Base-by-base conservation (phyloP, 1,284 basidiomycete species). In the Athelia sp. region DNA sequence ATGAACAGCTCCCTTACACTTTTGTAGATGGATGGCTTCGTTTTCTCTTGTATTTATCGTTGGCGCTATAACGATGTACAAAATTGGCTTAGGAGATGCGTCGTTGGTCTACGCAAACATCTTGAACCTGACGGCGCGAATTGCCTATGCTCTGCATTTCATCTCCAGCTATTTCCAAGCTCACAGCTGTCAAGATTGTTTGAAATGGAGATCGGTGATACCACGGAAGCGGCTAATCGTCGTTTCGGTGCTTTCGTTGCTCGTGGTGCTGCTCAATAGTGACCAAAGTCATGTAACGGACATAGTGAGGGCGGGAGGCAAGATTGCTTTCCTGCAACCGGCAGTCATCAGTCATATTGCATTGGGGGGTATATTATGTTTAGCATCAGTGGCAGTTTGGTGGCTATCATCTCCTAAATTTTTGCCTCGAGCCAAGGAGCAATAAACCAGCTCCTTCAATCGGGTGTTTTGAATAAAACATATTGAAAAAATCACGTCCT, bases 41-140 rank as follows among this genome's bases (percentile, higher is more conserved):
- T 90, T 88, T 62, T 87, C 87, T 0, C 56, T 71, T 1, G 60
- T 76, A 3, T 89, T 87, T 62, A 75, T 86, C 19, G 53, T 66
- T 13, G 70, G 78, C 3, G 79, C 85, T 2, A 63, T 80, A 14
- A 58, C 56, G 3, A 67, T 87, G 15, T 80, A 79, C 53, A 64
- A 64, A 6, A 57, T 76, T 8, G 70, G 68, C 1, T 64, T 82
- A 31, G 86, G 83, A 8, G 89, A 91, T 62, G 72, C 75, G 0
- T 84, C 87, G 9, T 72, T 93, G 35, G 82, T 93, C 3, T 88
- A 78, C 56, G 87, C 87, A 43, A 91, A 90, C 61, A 79, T 82
- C 52, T 65, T 75, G 52, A 89, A 86, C 59, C 74, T 90, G 54
- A 65, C 68, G 1, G 70, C 77, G 21, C 71, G 86, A 18, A 84